phyloP scores from a whole-genome alignment of 1,284 basidiomycete species.

The Ceratobasidium sp. region DNA sequence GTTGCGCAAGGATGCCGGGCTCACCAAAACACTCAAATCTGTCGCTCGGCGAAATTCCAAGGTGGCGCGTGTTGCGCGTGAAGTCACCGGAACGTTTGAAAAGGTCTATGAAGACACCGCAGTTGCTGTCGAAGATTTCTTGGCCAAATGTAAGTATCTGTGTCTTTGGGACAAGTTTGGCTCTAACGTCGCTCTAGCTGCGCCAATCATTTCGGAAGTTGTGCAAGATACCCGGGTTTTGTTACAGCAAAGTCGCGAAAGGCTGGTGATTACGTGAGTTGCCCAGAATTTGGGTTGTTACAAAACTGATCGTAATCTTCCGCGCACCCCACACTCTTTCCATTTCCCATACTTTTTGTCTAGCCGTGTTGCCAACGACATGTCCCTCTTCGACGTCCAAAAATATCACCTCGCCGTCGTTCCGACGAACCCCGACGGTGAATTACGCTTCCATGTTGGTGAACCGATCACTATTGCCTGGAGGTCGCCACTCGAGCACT shows the following conservation, averaged over 20 bases:
- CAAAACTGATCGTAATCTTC: background rate
- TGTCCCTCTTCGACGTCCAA: slow-evolving; percentile 79
- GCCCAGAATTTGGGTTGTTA: background rate
- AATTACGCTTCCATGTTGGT: slow-evolving; percentile 85
- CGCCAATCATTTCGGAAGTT: slow-evolving; percentile 77
- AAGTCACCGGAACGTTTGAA: slow-evolving; percentile 92
- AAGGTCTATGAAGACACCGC: slow-evolving; percentile 94
- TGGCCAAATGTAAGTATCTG: slow-evolving; percentile 78
- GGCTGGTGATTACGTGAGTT: slow-evolving; percentile 85
- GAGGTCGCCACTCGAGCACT: slow-evolving; percentile 89
- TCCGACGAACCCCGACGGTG: slow-evolving; percentile 62
- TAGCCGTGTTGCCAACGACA: slow-evolving; percentile 83
- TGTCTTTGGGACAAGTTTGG: background rate
- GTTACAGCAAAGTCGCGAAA: slow-evolving; percentile 89
- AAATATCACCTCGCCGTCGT: slow-evolving; percentile 79
- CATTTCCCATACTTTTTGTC: background rate
- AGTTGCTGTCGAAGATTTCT: slow-evolving; percentile 90
- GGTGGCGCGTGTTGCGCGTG: slow-evolving; percentile 81
- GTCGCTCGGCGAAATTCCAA: slow-evolving; percentile 85
- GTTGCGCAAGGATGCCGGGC: slow-evolving; percentile 92
- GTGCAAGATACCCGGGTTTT: slow-evolving; percentile 92
- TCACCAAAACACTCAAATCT: slow-evolving; percentile 95
- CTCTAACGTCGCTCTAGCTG: slow-evolving; percentile 55
- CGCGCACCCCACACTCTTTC: background rate
- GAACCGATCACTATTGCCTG: slow-evolving; percentile 89